Evolutionary conservation across 176 grass and related monocot genomes (phyloP).

Genomic region (Aegilops bicornis): DNA sequence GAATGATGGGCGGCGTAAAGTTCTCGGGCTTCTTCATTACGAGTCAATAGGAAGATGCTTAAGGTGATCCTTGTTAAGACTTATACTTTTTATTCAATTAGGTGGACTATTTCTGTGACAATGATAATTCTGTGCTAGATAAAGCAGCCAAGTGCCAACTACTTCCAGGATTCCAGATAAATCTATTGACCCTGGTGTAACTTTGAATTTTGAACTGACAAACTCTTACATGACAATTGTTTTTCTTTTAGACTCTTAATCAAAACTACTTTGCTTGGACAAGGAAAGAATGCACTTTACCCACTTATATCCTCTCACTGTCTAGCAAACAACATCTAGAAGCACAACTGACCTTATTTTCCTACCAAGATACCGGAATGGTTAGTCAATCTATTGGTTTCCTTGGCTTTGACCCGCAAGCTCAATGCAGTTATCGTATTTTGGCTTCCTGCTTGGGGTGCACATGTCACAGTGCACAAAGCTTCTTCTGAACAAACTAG

Average conservation of each 20-base stretch:
- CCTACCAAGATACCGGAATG: neutral
- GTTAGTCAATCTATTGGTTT: neutral
- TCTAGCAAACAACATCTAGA: neutral
- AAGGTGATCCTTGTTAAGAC: constrained; percentile 49
- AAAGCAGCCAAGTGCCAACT: neutral
- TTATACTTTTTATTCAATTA: constrained; percentile 11
- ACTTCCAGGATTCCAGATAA: neutral
- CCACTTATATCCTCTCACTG: neutral
- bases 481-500: neutral
- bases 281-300: neutral
- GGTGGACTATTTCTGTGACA: neutral
- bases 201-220: neutral
- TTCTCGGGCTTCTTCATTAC: constrained; percentile 90
- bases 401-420: neutral
- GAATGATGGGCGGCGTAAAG: constrained; percentile 70
- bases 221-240: neutral
- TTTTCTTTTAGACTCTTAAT: neutral
- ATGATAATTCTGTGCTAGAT: neutral
- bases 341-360: neutral
- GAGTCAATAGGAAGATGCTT: constrained; percentile 83
- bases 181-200: neutral
- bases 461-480: neutral
- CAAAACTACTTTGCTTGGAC: neutral
- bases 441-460: neutral
- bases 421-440: neutral